These are phyloP conservation scores for Ensete ventricosum DNA, from an alignment of 176 grass and related monocot species.

Conservation along the genomic window DNA sequence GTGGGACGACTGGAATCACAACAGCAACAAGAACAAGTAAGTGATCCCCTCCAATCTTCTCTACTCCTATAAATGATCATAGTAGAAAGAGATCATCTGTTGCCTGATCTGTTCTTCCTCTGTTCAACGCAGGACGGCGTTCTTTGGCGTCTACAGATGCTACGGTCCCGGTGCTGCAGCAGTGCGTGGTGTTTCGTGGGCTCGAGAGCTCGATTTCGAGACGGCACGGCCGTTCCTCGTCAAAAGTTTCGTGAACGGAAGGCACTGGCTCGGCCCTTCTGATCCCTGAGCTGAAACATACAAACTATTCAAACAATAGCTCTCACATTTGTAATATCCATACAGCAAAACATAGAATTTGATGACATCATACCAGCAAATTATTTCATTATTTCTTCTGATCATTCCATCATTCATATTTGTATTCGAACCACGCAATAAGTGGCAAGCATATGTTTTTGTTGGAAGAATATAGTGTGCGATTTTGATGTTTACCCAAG, in stretches of 20 bases:
- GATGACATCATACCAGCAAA: neutral
- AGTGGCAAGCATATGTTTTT: no score
- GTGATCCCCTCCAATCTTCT: neutral
- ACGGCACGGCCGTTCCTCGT: slow-evolving; percentile 68
- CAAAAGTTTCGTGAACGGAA: slow-evolving; percentile 94
- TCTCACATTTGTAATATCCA: no score
- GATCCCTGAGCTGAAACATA: slow-evolving; percentile 37
- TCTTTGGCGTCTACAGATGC: slow-evolving; percentile 79
- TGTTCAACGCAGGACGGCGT: slow-evolving; percentile 52
- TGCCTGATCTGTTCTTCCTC: neutral
- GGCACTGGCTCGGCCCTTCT: slow-evolving; percentile 66
- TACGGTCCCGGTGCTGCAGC: slow-evolving; percentile 72
- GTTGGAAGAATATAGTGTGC: no score
- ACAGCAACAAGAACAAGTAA: slow-evolving; percentile 93
- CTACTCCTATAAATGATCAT: no score
- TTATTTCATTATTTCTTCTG: neutral
- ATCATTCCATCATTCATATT: neutral
- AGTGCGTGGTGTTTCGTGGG: slow-evolving; percentile 80
- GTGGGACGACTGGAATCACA: slow-evolving; percentile 94
- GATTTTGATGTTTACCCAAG: neutral
- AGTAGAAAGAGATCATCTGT: no score
- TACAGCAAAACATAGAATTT: no score
- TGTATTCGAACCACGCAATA: neutral
- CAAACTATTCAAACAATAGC: neutral
- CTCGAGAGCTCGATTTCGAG: slow-evolving; percentile 72